A percentile compares a stretch with the other conserved stretches of the same genome.
phyloP scores from a whole-genome alignment of 202 grass and related monocot genomes.

The Hordeum pubiflorum region DNA sequence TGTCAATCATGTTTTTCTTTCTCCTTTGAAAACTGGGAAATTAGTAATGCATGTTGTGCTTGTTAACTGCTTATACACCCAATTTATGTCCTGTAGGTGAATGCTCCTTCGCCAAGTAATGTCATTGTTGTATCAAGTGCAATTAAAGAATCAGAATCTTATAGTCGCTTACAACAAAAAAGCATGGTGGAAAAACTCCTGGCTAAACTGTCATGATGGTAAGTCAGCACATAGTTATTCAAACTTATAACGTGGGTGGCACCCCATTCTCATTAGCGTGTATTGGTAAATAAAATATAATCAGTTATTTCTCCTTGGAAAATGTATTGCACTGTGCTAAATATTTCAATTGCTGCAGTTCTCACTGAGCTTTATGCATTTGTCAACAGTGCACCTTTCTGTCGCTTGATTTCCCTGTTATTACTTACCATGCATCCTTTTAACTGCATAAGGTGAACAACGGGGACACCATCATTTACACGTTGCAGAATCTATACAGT shows the following conservation, averaged over 20 bases:
- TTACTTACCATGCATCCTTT: not conserved
- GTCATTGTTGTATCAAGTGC: constrained; percentile 58
- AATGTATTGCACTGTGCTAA: not conserved
- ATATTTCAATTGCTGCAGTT: not conserved
- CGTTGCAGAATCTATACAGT: not conserved
- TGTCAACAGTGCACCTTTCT: not conserved
- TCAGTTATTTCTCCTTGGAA: not conserved
- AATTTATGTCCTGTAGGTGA: constrained; percentile 38
- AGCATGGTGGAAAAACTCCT: constrained; percentile 79
- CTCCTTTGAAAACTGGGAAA: not conserved
- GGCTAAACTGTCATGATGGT: constrained; percentile 53
- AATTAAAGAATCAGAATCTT: constrained; percentile 65
- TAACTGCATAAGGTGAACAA: not conserved
- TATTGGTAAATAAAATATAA: not conserved
- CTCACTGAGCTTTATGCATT: not conserved
- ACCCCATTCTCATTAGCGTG: not conserved
- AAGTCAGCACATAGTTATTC: not conserved
- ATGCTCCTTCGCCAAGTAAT: constrained; percentile 54
- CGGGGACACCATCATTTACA: not conserved
- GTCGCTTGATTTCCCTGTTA: too few relatives aligned
- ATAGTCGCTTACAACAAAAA: constrained; percentile 68
- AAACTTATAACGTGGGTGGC: not conserved
- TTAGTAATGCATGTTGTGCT: not conserved
- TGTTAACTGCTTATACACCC: not conserved
- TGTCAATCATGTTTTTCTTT: not conserved